Evolutionary conservation across 306 rosid species (phyloP).

Genomic region (Prunus kanzakura): DNA sequence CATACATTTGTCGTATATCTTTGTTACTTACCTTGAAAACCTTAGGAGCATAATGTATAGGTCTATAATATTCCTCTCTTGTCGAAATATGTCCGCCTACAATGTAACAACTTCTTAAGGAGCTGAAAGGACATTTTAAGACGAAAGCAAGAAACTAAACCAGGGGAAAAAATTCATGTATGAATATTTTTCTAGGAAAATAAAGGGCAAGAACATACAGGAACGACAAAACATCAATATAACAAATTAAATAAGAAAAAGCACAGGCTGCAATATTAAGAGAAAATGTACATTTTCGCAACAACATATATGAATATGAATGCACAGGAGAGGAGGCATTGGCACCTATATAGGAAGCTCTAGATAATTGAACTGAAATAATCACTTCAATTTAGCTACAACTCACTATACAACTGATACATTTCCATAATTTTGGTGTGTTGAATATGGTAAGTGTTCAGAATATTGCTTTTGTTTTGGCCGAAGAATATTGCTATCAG

Average conservation of each 20-base stretch:
- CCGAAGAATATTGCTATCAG: not conserved
- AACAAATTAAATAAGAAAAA: not conserved
- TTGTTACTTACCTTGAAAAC: conserved; percentile 70
- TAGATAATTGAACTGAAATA: not conserved
- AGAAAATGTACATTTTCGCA: not conserved
- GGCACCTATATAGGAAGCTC: not conserved
- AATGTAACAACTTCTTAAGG: conserved; percentile 26
- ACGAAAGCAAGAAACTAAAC: conserved; percentile 14
- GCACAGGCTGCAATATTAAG: not conserved
- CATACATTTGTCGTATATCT: not conserved
- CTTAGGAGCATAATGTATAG: conserved; percentile 90
- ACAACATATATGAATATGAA: not conserved
- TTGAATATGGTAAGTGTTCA: not conserved
- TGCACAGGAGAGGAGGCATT: not conserved
- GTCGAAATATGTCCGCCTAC: conserved; percentile 92
- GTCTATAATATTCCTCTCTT: conserved; percentile 79
- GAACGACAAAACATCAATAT: not conserved
- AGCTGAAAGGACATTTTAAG: conserved; percentile 10
- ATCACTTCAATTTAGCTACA: not conserved
- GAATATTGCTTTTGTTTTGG: not conserved
- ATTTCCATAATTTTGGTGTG: not conserved
- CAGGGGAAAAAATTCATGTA: not conserved
- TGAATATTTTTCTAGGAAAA: not conserved
- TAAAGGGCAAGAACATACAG: not conserved
- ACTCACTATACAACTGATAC: not conserved